These are phyloP conservation scores for Fomitopsis schrenkii DNA, from an alignment of 1,284 basidiomycete species.

Conservation along the genomic window DNA sequence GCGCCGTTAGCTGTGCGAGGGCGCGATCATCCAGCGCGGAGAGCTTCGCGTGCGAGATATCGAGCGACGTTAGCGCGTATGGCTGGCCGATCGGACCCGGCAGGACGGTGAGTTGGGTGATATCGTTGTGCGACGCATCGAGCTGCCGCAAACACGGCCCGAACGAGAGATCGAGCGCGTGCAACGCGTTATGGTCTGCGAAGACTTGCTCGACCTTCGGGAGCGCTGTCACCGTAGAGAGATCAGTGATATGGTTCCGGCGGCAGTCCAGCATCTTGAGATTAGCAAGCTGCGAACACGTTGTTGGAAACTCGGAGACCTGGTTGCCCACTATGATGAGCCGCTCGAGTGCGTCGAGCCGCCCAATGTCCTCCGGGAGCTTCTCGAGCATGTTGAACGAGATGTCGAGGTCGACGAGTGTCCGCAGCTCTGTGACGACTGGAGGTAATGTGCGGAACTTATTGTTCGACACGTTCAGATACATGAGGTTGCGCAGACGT, in stretches of 20 bases:
- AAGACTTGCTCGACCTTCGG: conserved; percentile 66
- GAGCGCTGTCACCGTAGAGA: conserved; percentile 66
- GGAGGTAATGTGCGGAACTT: conserved; percentile 82
- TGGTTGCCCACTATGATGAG: conserved; percentile 91
- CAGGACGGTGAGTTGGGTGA: conserved; percentile 74
- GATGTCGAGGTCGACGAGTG: conserved; percentile 84
- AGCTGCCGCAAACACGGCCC: conserved; percentile 59
- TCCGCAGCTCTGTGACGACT: conserved; percentile 73
- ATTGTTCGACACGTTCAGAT: conserved; percentile 97
- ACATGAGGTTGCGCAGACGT: conserved; percentile 66
- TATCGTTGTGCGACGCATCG: conserved; percentile 78
- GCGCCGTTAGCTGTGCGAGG: conserved; percentile 70
- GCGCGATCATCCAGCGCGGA: conserved; percentile 77
- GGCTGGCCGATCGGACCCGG: conserved; percentile 54
- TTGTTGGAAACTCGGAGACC: conserved; percentile 72
- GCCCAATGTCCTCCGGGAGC: conserved; percentile 79
- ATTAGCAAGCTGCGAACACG: conserved; percentile 57
- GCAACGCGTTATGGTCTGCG: conserved; percentile 81
- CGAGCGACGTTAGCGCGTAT: conserved; percentile 74
- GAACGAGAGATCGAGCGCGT: conserved; percentile 74
- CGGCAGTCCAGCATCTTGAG: conserved; percentile 79
- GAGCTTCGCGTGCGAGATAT: conserved; percentile 90
- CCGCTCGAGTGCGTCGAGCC: conserved; percentile 65
- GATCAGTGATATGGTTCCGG: conserved; percentile 77
- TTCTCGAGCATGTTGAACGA: conserved; percentile 91